Evolutionary conservation across 2,329 filamentous ascomycete species (phyloP).

Genomic region (Cordyceps cicadae): DNA sequence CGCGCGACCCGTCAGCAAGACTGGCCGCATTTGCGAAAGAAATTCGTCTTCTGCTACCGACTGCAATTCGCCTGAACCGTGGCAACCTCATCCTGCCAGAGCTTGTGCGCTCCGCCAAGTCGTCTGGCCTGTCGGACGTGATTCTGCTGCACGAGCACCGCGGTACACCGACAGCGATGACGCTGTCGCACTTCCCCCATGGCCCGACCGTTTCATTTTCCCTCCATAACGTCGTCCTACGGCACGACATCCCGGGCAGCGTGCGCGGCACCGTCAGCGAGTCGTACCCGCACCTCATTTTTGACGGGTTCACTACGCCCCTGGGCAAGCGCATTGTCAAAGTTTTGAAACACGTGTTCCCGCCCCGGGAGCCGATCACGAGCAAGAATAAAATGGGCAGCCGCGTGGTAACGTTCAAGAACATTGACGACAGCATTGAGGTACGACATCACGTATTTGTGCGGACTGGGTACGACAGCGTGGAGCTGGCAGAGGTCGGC

Average conservation of each 20-base stretch:
- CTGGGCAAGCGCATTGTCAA: slow-evolving; percentile 78
- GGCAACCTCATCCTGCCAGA: slow-evolving; percentile 85
- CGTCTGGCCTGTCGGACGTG: slow-evolving; percentile 74
- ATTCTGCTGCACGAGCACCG: slow-evolving; percentile 86
- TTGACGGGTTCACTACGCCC: slow-evolving; percentile 81
- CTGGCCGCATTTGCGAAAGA: slow-evolving; percentile 91
- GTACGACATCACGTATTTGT: slow-evolving; percentile 81
- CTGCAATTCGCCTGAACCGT: slow-evolving; percentile 79
- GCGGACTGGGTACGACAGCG: slow-evolving; percentile 78
- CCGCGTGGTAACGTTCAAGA: slow-evolving; percentile 87
- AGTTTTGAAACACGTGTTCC: slow-evolving; percentile 89
- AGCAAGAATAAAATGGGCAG: slow-evolving; percentile 70
- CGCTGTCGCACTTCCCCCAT: slow-evolving; percentile 78
- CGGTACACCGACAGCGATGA: slow-evolving; percentile 84
- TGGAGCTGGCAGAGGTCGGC: slow-evolving; percentile 82
- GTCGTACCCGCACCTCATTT: slow-evolving; percentile 88
- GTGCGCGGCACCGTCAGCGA: slow-evolving; percentile 84
- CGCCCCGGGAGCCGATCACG: slow-evolving; percentile 70
- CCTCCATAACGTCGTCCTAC: slow-evolving; percentile 84
- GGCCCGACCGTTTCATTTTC: slow-evolving; percentile 75
- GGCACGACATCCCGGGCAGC: slow-evolving; percentile 85
- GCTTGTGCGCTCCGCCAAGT: slow-evolving; percentile 71
- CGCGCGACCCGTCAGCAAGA: slow-evolving; percentile 75
- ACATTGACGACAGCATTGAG: slow-evolving; percentile 88
- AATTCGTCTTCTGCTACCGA: slow-evolving; percentile 74